A percentile compares a stretch with the other conserved stretches of the same genome.
phyloP scores from a whole-genome alignment of 2,329 filamentous ascomycete genomes.

The Diaporthe ilicicola region DNA sequence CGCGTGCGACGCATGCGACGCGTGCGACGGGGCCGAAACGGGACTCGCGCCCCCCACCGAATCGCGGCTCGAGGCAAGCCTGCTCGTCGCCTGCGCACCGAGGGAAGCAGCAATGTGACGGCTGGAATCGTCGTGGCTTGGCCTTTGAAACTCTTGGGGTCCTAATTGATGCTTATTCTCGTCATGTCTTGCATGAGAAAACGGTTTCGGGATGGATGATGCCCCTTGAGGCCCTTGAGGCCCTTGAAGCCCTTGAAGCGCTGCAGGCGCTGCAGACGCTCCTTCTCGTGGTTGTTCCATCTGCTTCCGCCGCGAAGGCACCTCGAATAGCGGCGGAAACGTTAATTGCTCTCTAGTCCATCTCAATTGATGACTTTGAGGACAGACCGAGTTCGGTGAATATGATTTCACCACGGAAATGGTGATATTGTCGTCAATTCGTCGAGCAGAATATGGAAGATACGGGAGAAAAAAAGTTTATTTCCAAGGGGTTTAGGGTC shows the following conservation, averaged over 20 bases:
- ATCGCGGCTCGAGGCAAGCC: neutral
- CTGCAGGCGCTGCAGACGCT: neutral
- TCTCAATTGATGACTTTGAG: neutral
- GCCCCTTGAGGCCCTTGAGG: neutral
- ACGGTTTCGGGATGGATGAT: neutral
- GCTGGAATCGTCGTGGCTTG: neutral
- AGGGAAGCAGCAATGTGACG: neutral
- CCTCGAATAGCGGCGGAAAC: neutral
- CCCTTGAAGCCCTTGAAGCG: neutral
- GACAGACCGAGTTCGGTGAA: neutral
- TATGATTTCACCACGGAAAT: neutral
- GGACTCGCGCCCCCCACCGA: neutral
- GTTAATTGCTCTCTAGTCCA: neutral
- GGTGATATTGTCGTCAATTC: neutral
- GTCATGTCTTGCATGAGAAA: neutral
- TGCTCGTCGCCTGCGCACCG: neutral
- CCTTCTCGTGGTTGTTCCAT: neutral
- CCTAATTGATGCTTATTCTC: neutral
- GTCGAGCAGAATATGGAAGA: neutral
- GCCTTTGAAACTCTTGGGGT: neutral
- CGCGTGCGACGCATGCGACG: constrained; percentile 10
- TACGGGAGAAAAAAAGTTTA: no score
- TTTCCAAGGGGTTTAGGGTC: neutral
- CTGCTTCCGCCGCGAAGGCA: neutral
- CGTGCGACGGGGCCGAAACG: neutral